Base-by-base conservation (phyloP, 2,329 filamentous ascomycete genomes). In the Sporothrix curviconia region DNA sequence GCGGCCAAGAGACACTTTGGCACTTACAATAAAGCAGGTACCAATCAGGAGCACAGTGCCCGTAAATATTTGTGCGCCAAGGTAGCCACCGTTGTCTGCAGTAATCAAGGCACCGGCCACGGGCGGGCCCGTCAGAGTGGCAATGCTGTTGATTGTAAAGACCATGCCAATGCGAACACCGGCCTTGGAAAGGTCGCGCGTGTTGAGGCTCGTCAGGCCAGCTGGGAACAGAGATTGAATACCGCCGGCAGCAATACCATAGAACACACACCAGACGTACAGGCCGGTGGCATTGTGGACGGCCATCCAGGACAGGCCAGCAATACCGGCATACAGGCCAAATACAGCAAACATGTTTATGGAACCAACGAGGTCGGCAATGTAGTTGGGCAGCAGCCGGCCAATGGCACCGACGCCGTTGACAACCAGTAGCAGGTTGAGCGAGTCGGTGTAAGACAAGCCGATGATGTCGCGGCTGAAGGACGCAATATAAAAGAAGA, bases 181-280 rank as follows among this genome's bases (percentile, higher is more conserved):
- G 17, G 77, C 71, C 67, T 78, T 80, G 7, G 71, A 65, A 59
- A 78, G 68, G 64, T 83, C 79, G 5, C 36, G 30, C 3, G 71
- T 72, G 2, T 78, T 81, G 58, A 84, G 69, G 42, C 78, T 79
- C 51, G 77, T 79, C 42, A 87, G 64, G 0, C 78, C 80, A 0
- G 84, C 82, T 0, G 86, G 85, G 63, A 89, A 88, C 11, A 90
- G 66, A 7, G 78, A 78, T 69, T 89, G 85, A 47, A 89, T 80
- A 0, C 77, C 83, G 0, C 83, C 84, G 0, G 78, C 82, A 2
- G 78, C 78, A 49, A 88, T 74, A 1, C 87, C 87, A 65, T 86
- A 88, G 57, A 85, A 74, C 0, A 76, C 71, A 0, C 80, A 72
- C 77, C 87, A 90, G 1, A 73, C 75, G 64, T 87, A 88, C 28